These are phyloP conservation scores for Umbelopsis sp. DNA, from an alignment of 192 early-diverging fungal species.

Conservation along the genomic window DNA sequence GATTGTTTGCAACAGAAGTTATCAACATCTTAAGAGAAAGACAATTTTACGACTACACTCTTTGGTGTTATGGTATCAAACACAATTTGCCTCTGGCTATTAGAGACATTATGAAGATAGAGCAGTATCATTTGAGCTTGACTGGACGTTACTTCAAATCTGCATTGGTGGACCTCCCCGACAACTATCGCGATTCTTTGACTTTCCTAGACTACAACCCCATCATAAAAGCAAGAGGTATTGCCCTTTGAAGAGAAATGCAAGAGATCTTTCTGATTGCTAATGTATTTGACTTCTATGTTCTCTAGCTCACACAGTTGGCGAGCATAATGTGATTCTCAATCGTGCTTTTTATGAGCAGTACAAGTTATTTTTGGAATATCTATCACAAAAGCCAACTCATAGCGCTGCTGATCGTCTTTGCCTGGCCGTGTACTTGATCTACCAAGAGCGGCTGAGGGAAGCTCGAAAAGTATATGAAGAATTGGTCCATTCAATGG, in stretches of 20 bases:
- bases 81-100: conserved; percentile 37
- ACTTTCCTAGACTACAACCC: conserved; percentile 46
- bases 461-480: conserved; percentile 33
- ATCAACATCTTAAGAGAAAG: conserved; percentile 36
- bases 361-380: conserved; percentile 41
- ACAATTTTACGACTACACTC: conserved; percentile 28
- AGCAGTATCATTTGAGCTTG: neutral
- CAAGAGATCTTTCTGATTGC: too few relatives aligned
- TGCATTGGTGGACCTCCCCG: conserved; percentile 19
- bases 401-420: conserved; percentile 37
- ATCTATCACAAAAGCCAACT: conserved; percentile 32
- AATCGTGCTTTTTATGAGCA: conserved; percentile 43
- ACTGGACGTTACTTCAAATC: conserved; percentile 41
- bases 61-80: conserved; percentile 47
- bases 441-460: conserved; percentile 49
- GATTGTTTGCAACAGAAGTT: conserved; percentile 29
- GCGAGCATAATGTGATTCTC: conserved; percentile 33
- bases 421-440: conserved; percentile 42
- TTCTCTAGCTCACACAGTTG: conserved; percentile 37
- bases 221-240: conserved; percentile 54
- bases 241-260: neutral
- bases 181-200: conserved; percentile 4
- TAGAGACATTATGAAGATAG: conserved; percentile 36
- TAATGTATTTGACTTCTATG: neutral
- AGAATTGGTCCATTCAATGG: neutral